phyloP scores from a whole-genome alignment of 768 basidiomycete genomes.

The Boletus reticuloceps region DNA sequence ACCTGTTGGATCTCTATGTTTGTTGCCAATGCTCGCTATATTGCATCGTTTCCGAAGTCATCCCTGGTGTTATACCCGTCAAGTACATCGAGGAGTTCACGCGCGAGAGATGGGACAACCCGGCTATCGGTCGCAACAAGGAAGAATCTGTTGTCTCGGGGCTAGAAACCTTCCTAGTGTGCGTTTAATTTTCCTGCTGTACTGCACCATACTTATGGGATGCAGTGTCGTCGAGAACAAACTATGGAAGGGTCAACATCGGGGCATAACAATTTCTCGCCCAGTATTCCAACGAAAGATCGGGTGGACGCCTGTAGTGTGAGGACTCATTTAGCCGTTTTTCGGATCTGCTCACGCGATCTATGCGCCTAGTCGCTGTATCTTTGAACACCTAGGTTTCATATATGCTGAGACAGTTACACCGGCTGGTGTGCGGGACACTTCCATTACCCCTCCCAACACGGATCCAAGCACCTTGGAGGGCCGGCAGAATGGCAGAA shows the following conservation, averaged over 20 bases:
- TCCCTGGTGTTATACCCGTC: slow-evolving; percentile 70
- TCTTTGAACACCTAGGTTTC: slow-evolving; percentile 46
- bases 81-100: slow-evolving; percentile 61
- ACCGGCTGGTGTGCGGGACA: slow-evolving; percentile 34
- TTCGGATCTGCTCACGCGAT: slow-evolving; percentile 10
- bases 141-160: slow-evolving; percentile 55
- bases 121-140: slow-evolving; percentile 50
- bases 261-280: slow-evolving; percentile 53
- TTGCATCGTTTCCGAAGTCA: slow-evolving; percentile 64
- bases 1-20: slow-evolving; percentile 71
- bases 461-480: slow-evolving; percentile 45
- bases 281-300: slow-evolving; percentile 58
- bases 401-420: slow-evolving; percentile 20
- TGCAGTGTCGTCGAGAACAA: slow-evolving; percentile 71
- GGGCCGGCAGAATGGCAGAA: slow-evolving; percentile 54
- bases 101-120: slow-evolving; percentile 59
- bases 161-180: slow-evolving; percentile 70
- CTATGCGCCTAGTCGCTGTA: slow-evolving; percentile 29
- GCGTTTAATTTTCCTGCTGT: slow-evolving; percentile 25
- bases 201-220: background rate
- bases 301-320: slow-evolving; percentile 65
- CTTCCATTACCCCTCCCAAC: slow-evolving; percentile 51
- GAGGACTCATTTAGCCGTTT: slow-evolving; percentile 26
- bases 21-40: slow-evolving; percentile 85
- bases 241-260: slow-evolving; percentile 67